Evolutionary conservation across 2,329 filamentous ascomycete species (phyloP), one percentile per base, ranked within the genome.

Genomic region (Talaromyces sp.): DNA sequence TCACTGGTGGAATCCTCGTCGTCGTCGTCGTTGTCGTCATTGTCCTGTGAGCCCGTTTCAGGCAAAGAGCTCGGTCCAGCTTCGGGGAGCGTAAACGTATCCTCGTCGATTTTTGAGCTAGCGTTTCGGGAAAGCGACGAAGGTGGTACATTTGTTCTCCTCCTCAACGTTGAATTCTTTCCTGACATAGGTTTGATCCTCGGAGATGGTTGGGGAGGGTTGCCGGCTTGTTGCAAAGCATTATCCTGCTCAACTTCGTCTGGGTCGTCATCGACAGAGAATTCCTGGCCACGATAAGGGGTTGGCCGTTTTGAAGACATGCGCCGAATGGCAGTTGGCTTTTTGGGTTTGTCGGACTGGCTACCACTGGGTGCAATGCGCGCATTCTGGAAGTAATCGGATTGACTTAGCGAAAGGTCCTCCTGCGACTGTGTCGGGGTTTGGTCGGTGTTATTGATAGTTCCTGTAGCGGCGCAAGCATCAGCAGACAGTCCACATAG

Each of bases 241-340:
- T 65, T 82, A 68, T 92, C 89, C 63, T 85, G 84, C 69, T 90
- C 87, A 21, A 96, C 86, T 74, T 97, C 93, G 65, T 86, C 83
- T 26, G 87, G 80, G 69, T 91, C 92, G 72, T 97, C 93, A 71
- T 97, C 92, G 54, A 91, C 91, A 0, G 92, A 97, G 76, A 96
- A 97, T 62, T 93, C 82, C 63, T 90, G 89, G 31, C 92, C 90
- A 58, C 91, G 88, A 71, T 93, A 86, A 2, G 91, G 92, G 46
- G 86, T 86, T 68, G 85, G 81, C 56, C 78, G 74, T 63, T 84
- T 90, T 26, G 91, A 91, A 1, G 91, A 93, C 61, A 87, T 81
- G 63, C 91, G 87, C 66, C 91, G 88, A 61, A 84, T 74, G 74
- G 93, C 84, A 11, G 83, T 77, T 19, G 91, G 91, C 72, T 93